These are phyloP conservation scores for Protomyces gravidus DNA, from an alignment of 1,139 yeast genomes.

Conservation along the genomic window DNA sequence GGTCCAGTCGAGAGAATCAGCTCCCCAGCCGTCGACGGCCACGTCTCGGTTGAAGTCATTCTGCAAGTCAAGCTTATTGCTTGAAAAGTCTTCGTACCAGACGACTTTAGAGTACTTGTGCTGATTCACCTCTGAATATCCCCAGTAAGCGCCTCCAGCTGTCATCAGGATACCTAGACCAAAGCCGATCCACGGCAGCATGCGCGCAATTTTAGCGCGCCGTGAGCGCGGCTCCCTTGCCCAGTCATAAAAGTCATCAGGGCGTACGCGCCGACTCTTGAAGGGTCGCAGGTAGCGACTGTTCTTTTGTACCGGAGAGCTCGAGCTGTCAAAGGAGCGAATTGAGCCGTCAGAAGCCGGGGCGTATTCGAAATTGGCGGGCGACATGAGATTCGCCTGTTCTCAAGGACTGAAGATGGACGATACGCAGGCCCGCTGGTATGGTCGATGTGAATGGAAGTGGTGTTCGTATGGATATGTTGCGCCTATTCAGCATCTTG, in stretches of 20 bases:
- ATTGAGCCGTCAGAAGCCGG: neutral
- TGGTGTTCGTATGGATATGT: neutral
- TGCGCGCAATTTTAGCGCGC: slow-evolving; percentile 6
- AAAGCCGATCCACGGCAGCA: slow-evolving; percentile 14
- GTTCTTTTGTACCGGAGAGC: neutral
- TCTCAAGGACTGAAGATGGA: too few relatives aligned
- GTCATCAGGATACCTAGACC: slow-evolving; percentile 17
- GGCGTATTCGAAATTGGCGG: neutral
- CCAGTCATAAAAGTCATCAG: slow-evolving; percentile 1
- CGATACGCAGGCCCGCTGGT: neutral
- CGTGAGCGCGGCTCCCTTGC: neutral
- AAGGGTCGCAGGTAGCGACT: slow-evolving; percentile 6
- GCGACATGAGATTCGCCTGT: neutral
- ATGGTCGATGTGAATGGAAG: neutral
- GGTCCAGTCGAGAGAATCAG: slow-evolving; percentile 27
- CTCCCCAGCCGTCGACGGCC: slow-evolving; percentile 29
- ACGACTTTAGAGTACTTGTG: slow-evolving; percentile 31
- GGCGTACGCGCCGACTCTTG: slow-evolving; percentile 3
- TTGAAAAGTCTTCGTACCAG: slow-evolving; percentile 28
- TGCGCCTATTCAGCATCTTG: too few relatives aligned
- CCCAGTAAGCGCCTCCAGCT: slow-evolving; percentile 31
- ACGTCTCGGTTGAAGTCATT: slow-evolving; percentile 31
- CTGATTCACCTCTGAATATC: slow-evolving; percentile 30
- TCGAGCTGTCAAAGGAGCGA: neutral
- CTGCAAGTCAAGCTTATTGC: slow-evolving; percentile 14